Evolutionary conservation across 2,329 filamentous ascomycete species (phyloP), one percentile per base, ranked within the genome.

Genomic region (Aspergillus viridinutans): DNA sequence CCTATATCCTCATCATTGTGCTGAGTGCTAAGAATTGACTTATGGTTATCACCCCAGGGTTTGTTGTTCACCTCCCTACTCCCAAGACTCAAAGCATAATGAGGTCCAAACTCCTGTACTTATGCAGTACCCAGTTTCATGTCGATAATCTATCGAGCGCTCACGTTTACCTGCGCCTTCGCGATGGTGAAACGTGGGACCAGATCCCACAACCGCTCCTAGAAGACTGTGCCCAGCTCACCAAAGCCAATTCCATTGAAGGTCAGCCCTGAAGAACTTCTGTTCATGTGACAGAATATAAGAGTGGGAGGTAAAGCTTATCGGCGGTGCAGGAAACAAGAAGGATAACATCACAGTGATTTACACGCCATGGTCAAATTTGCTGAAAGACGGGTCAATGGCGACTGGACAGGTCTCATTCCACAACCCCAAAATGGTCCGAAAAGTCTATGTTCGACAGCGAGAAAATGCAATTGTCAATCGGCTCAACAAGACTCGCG

Each of bases 241-340:
- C 94, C 56, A 99, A 99, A 78, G 94, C 94, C 61, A 99, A 99
- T 78, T 97, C 92, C 57, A 99, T 99, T 67, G 94, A 99, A 80
- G 94, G 90, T 88, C 69, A 60, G 73, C 61, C 54, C 5, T 49
- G 23, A 47, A 52, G 26, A 23, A 49, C 21, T 23, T 38, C 14
- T 25, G 12, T 45, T 29, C 26, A 35, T 35, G 12, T 14, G 14
- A 17, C 50, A 35, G 35, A 20, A 21, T 21, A 8, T 23, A 35
- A 14, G 21, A 26, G 25, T 12, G 20, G 7, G 45, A 50, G 12
- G 42, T 38, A 17, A 40, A 28, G 48, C 59, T 70, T 52, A 72
- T 57, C 50, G 26, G 14, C 38, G 4, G 47, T 20, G 43, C 58
- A 92, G 90, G 94, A 62, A 99, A 99, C 80, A 99, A 99, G 77